Percentiles rank a stretch among this genome's conserved stretches.
phyloP scores from a whole-genome alignment of 345 rosid species.

The Populus alba region DNA sequence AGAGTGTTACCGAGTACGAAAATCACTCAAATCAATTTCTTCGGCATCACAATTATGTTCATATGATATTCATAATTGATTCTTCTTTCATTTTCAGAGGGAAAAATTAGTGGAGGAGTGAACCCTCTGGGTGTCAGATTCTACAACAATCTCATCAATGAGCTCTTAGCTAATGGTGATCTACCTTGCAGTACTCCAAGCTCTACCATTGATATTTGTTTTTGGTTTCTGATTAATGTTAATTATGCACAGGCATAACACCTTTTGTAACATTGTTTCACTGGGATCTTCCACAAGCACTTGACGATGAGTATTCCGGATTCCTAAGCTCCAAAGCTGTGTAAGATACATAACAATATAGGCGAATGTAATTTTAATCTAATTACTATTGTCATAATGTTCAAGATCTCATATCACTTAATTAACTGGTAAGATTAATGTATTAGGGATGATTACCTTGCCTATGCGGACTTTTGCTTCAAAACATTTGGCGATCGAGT shows the following conservation, averaged over 20 bases:
- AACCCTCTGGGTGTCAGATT: constrained; percentile 21
- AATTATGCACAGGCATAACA: constrained; percentile 32
- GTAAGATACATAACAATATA: constrained; percentile 29
- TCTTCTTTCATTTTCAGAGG: constrained; percentile 3
- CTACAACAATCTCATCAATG: constrained; percentile 32
- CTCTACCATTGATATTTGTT: neutral
- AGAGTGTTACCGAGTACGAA: constrained; percentile 32
- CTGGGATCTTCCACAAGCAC: constrained; percentile 62
- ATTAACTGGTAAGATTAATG: neutral
- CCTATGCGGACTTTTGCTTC: constrained; percentile 32
- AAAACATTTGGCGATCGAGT: constrained; percentile 37
- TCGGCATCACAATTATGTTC: neutral
- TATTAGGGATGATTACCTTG: constrained; percentile 23
- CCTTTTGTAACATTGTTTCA: constrained; percentile 59
- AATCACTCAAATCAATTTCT: neutral
- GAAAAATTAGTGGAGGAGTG: constrained; percentile 27
- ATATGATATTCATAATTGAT: neutral
- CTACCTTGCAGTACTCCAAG: neutral
- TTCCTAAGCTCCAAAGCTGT: constrained; percentile 42
- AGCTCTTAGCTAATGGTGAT: constrained; percentile 33
- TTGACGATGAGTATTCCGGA: constrained; percentile 60
- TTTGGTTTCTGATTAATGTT: neutral
- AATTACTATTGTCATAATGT: too few relatives aligned
- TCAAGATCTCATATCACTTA: too few relatives aligned
- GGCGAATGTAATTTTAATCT: neutral